phyloP scores from a whole-genome alignment of 345 rosid genomes.

The Salix purpurea region DNA sequence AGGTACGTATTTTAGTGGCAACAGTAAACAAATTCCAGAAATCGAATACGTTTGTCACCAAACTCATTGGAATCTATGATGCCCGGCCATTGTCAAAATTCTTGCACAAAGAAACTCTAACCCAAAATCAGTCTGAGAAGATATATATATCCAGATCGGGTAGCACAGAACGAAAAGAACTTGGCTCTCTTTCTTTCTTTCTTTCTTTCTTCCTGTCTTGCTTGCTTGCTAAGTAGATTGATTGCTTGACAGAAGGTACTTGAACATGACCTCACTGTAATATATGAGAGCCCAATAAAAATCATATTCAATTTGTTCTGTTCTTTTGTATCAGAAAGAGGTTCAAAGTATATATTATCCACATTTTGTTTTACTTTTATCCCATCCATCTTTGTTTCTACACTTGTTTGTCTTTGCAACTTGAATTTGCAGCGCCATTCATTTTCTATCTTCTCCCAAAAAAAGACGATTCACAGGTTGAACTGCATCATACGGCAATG shows the following conservation, averaged over 20 bases:
- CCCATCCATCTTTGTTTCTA: neutral
- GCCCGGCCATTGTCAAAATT: too few species aligned
- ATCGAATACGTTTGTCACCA: neutral
- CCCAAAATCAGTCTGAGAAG: neutral
- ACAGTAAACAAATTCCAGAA: slow-evolving; percentile 1
- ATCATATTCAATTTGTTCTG: neutral
- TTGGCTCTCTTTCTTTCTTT: neutral
- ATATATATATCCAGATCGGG: neutral
- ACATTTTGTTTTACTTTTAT: neutral
- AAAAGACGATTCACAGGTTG: neutral
- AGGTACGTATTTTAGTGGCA: neutral
- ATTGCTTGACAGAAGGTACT: neutral
- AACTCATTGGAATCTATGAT: neutral
- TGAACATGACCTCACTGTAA: neutral
- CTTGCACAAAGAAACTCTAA: neutral
- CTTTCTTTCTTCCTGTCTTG: neutral
- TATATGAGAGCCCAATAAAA: neutral
- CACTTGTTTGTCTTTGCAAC: neutral
- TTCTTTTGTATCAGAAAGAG: neutral
- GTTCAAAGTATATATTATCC: neutral
- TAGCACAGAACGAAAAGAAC: neutral
- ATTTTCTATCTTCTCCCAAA: neutral
- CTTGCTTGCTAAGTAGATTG: neutral
- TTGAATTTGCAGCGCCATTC: neutral
- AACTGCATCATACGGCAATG: slow-evolving; percentile 11